phyloP scores from a whole-genome alignment of 176 grass and related monocot species.

The Urochloa ruziziensis region DNA sequence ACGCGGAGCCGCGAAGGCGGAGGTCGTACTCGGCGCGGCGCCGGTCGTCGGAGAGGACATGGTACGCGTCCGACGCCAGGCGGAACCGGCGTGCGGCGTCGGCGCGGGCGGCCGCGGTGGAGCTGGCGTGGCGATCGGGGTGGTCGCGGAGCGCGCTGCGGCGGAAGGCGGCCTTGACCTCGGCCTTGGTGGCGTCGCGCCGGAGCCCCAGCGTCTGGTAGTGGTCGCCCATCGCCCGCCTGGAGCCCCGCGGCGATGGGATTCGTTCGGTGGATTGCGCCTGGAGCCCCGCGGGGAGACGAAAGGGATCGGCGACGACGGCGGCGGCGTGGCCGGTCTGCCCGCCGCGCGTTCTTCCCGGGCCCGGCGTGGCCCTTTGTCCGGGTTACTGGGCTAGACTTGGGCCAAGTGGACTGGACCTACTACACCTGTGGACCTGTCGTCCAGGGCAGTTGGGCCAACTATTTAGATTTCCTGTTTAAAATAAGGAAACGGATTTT shows the following conservation, averaged over 20 bases:
- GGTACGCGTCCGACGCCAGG: slow-evolving; percentile 68
- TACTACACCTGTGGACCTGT: too few relatives aligned
- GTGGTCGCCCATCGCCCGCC: slow-evolving; percentile 39
- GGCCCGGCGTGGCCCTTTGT: neutral
- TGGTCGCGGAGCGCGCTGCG: slow-evolving; percentile 57
- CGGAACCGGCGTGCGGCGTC: slow-evolving; percentile 56
- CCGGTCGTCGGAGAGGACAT: slow-evolving; percentile 56
- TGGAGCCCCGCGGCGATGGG: neutral
- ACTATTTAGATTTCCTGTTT: neutral
- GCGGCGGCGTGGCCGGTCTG: slow-evolving; percentile 30
- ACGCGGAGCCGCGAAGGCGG: slow-evolving; percentile 31
- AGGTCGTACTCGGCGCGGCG: slow-evolving; percentile 61
- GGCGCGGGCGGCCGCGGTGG: slow-evolving; percentile 32
- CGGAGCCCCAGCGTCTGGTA: slow-evolving; percentile 63
- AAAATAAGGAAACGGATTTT: neutral
- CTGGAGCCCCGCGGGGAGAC: neutral
- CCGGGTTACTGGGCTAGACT: neutral
- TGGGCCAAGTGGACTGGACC: neutral
- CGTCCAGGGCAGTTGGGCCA: too few relatives aligned
- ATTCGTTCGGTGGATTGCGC: slow-evolving; percentile 3
- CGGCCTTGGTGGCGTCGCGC: slow-evolving; percentile 56
- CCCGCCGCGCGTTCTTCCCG: slow-evolving; percentile 20
- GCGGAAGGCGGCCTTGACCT: slow-evolving; percentile 77
- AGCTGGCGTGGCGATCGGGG: slow-evolving; percentile 61
- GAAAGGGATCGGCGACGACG: slow-evolving; percentile 22